Evolutionary conservation across 225 moss, liverwort and hornwort species (phyloP).

Genomic region (Asterella californica): DNA sequence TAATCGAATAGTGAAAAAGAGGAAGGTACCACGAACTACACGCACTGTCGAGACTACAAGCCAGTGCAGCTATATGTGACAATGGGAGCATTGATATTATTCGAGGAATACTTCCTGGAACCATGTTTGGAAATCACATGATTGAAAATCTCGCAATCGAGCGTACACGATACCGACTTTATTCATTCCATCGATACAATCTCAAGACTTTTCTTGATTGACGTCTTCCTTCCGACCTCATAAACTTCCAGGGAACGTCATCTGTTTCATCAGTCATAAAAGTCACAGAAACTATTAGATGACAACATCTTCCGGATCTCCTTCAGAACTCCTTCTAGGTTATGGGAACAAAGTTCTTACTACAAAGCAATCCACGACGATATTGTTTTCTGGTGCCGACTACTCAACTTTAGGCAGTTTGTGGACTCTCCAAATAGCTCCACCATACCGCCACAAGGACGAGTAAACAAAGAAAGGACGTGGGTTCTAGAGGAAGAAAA

Average conservation of each 20-base stretch:
- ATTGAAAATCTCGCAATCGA: no score
- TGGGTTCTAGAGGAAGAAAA: no score
- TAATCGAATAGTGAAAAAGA: no score
- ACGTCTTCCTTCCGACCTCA: slow-evolving; percentile 9
- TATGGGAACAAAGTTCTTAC: background rate
- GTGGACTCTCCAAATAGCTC: background rate
- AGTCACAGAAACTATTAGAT: background rate
- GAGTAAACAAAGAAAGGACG: no score
- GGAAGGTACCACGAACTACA: no score
- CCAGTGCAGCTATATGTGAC: no score
- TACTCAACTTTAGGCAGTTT: background rate
- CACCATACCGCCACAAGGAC: background rate
- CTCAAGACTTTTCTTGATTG: slow-evolving; percentile 13
- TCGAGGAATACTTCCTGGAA: no score
- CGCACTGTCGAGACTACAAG: no score
- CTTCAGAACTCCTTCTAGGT: background rate
- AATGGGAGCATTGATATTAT: no score
- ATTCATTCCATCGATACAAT: background rate
- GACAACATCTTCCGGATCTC: background rate
- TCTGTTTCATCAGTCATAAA: slow-evolving; percentile 17
- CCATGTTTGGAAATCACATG: no score
- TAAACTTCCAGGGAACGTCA: background rate
- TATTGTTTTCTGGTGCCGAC: background rate
- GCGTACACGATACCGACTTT: background rate
- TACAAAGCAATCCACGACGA: background rate